Conservation (phyloP, 768 basidiomycete species). For the Fomitopsis pulvina region DNA sequence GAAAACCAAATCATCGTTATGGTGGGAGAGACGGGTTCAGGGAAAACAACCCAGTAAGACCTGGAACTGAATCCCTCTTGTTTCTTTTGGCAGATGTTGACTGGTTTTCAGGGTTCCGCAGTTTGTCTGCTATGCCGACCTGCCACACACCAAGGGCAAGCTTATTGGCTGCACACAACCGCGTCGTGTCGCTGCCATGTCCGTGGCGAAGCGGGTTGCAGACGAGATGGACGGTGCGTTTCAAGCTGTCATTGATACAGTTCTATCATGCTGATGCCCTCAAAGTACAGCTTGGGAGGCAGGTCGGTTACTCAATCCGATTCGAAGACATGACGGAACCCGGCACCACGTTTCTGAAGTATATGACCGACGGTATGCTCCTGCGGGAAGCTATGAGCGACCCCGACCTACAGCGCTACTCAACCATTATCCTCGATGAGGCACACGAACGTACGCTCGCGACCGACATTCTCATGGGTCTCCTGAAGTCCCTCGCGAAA, state of each 20-base stretch:
- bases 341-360: conserved; percentile 92
- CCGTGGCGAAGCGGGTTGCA: conserved; percentile 95
- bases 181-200: conserved; percentile 94
- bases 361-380: conserved; percentile 99
- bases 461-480: conserved; percentile 97
- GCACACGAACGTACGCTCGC: conserved; percentile 97
- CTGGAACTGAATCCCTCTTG: no score
- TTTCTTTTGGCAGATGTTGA: conserved; percentile 15
- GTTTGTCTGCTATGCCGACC: conserved; percentile 89
- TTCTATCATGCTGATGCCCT: conserved; percentile 4
- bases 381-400: conserved; percentile 99
- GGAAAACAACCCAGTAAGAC: conserved; percentile 94
- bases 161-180: conserved; percentile 97
- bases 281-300: conserved; percentile 83
- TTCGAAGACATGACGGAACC: conserved; percentile 95
- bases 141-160: conserved; percentile 86
- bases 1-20: conserved; percentile 83
- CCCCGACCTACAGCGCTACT: conserved; percentile 80
- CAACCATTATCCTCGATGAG: conserved; percentile 97
- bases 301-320: conserved; percentile 97
- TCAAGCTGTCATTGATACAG: not conserved
- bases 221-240: conserved; percentile 96
- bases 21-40: conserved; percentile 93
- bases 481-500: conserved; percentile 80
- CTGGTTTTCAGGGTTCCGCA: conserved; percentile 74